Percentiles rank a stretch among this genome's conserved stretches.
phyloP scores from a whole-genome alignment of 345 rosid genomes.

The Kernera saxatilis region DNA sequence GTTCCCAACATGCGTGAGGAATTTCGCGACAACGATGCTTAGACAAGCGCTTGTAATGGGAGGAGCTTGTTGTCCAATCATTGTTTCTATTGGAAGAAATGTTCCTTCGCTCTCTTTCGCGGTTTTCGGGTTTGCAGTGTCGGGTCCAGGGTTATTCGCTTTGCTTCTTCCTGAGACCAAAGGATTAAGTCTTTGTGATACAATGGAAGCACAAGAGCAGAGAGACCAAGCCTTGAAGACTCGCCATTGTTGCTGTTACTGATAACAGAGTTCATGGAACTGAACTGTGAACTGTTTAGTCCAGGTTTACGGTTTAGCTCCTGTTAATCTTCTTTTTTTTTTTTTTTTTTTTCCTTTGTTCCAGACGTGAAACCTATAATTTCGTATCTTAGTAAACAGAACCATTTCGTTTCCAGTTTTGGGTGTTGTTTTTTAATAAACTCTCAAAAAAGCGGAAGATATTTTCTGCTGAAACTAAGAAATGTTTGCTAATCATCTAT shows the following conservation, averaged over 20 bases:
- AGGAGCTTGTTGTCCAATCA: conserved; percentile 33
- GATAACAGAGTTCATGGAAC: neutral
- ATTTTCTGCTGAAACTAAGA: neutral
- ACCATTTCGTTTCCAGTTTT: neutral
- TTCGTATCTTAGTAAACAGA: neutral
- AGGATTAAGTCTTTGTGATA: conserved; percentile 31
- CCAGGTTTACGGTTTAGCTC: no score
- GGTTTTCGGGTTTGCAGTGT: conserved; percentile 26
- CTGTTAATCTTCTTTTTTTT: no score
- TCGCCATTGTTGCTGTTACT: neutral
- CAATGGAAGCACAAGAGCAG: conserved; percentile 37
- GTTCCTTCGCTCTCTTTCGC: conserved; percentile 24
- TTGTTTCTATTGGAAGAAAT: conserved; percentile 28
- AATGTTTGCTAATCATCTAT: conserved; percentile 20
- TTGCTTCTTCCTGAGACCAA: conserved; percentile 36
- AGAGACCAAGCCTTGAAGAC: conserved; percentile 19
- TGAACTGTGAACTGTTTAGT: neutral
- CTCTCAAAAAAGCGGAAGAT: neutral
- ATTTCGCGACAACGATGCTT: conserved; percentile 39
- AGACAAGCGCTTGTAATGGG: conserved; percentile 35
- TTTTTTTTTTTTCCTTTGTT: neutral
- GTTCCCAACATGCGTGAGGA: conserved; percentile 51
- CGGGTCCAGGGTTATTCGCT: conserved; percentile 26
- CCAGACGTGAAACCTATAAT: neutral
- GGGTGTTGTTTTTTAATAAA: neutral